Evolutionary conservation across 2,329 filamentous ascomycete genomes (phyloP).

Genomic region (Phialophora macrospora): DNA sequence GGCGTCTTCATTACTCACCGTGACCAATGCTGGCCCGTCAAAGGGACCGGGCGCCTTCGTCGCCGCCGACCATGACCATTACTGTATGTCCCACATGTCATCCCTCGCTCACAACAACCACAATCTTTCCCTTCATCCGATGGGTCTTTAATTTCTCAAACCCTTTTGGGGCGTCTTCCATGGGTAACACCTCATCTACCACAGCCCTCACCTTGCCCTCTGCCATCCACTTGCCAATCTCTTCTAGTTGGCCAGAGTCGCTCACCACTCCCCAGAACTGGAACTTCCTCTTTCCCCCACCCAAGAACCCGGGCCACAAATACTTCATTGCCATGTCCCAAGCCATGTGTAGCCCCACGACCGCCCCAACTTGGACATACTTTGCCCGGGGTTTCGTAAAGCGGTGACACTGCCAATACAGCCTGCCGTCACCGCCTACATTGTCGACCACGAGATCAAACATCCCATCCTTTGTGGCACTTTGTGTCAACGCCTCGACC

Average conservation of each 20-base stretch:
- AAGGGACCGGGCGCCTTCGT: no score
- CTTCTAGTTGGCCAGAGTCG: slow-evolving; percentile 52
- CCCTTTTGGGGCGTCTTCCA: slow-evolving; percentile 62
- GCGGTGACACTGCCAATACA: slow-evolving; percentile 60
- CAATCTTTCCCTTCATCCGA: slow-evolving; percentile 63
- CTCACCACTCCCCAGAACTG: slow-evolving; percentile 46
- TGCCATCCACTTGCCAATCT: slow-evolving; percentile 61
- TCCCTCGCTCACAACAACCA: slow-evolving; percentile 47
- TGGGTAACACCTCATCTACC: slow-evolving; percentile 59
- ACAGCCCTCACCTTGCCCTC: slow-evolving; percentile 64
- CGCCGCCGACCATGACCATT: background rate
- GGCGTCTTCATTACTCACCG: background rate
- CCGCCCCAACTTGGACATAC: slow-evolving; percentile 60
- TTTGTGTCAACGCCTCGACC: slow-evolving; percentile 52
- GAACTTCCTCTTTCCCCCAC: slow-evolving; percentile 54
- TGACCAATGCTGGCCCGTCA: no score
- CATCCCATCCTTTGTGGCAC: slow-evolving; percentile 40
- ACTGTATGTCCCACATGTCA: background rate
- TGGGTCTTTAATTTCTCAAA: slow-evolving; percentile 64
- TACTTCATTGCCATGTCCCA: slow-evolving; percentile 45
- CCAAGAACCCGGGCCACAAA: slow-evolving; percentile 54
- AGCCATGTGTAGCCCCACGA: background rate
- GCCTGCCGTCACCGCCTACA: slow-evolving; percentile 55
- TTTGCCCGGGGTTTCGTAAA: slow-evolving; percentile 57
- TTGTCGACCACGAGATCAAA: slow-evolving; percentile 65